A percentile compares a stretch with the other conserved stretches of the same genome.
phyloP scores from a whole-genome alignment of 176 grass and related monocot species.

The Aegilops tauschii region DNA sequence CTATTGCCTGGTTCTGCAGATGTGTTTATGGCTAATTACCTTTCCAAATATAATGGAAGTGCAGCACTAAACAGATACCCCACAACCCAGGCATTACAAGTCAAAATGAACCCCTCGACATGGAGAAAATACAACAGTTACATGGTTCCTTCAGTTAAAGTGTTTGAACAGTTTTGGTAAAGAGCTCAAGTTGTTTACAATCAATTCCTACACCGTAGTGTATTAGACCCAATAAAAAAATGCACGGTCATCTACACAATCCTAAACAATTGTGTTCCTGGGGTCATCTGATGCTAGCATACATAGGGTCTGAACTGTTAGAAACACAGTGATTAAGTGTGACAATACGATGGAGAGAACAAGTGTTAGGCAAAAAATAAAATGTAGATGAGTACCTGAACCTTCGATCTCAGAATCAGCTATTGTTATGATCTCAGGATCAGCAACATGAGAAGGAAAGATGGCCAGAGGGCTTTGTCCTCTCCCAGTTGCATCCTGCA shows the following conservation, averaged over 20 bases:
- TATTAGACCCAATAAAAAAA: conserved; percentile 30
- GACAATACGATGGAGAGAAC: background rate
- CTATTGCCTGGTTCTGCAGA: conserved; percentile 57
- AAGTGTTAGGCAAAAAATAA: background rate
- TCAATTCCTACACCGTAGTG: background rate
- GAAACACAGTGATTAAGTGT: conserved; percentile 7
- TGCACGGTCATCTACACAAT: background rate
- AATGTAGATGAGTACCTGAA: conserved; percentile 52
- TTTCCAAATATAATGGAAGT: conserved; percentile 14
- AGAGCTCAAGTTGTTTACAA: conserved; percentile 11
- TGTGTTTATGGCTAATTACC: conserved; percentile 26
- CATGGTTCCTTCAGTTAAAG: conserved; percentile 13
- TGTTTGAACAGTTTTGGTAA: conserved; percentile 6
- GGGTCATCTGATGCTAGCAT: conserved; percentile 10
- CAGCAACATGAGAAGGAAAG: conserved; percentile 73
- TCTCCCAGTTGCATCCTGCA: conserved; percentile 94
- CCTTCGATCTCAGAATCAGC: conserved; percentile 60
- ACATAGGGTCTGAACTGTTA: conserved; percentile 8
- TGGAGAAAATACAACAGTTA: conserved; percentile 14
- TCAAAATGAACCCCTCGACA: conserved; percentile 13
- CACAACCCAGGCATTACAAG: conserved; percentile 1
- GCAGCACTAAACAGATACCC: conserved; percentile 7
- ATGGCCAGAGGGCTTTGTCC: conserved; percentile 82
- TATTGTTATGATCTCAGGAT: conserved; percentile 93
- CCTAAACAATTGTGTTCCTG: background rate